These are phyloP conservation scores for Lagenidium giganteum DNA, from an alignment of 352 stramenopile genomes.

Conservation along the genomic window DNA sequence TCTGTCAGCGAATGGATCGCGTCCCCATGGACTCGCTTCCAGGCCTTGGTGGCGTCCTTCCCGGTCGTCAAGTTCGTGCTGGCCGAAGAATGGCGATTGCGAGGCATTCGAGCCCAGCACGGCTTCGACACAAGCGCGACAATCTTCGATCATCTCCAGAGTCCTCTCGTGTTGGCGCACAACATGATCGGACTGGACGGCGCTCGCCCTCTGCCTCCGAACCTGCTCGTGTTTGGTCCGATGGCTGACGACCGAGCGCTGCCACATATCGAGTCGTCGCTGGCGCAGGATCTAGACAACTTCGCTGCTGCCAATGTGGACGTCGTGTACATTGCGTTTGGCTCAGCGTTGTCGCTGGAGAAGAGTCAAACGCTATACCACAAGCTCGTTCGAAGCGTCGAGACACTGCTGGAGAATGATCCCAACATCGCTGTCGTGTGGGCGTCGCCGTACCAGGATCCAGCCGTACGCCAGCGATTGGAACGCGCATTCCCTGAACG, in stretches of 20 bases:
- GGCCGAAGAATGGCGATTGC: too few species aligned
- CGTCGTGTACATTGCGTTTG: constrained; percentile 16
- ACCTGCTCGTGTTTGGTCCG: constrained; percentile 17
- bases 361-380: constrained; percentile 15
- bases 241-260: constrained; percentile 16
- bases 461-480: too few species aligned
- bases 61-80: too few species aligned
- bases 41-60: too few species aligned
- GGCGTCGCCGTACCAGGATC: constrained; percentile 16
- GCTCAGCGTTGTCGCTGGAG: constrained; percentile 17
- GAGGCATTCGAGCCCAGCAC: too few species aligned
- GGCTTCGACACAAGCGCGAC: too few species aligned
- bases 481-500: too few species aligned
- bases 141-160: too few species aligned
- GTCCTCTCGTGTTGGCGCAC: constrained; percentile 20
- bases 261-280: constrained; percentile 14
- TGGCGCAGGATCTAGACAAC: constrained; percentile 9
- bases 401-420: constrained; percentile 1
- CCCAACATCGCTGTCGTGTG: constrained; percentile 16
- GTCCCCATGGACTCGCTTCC: constrained; percentile 16
- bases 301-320: constrained; percentile 5
- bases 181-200: constrained; percentile 18
- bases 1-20: constrained; percentile 18
- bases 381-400: constrained; percentile 14
- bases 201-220: constrained; percentile 13